Base-by-base conservation (phyloP, 441 rosid genomes). In the Erysimum pusillum region DNA sequence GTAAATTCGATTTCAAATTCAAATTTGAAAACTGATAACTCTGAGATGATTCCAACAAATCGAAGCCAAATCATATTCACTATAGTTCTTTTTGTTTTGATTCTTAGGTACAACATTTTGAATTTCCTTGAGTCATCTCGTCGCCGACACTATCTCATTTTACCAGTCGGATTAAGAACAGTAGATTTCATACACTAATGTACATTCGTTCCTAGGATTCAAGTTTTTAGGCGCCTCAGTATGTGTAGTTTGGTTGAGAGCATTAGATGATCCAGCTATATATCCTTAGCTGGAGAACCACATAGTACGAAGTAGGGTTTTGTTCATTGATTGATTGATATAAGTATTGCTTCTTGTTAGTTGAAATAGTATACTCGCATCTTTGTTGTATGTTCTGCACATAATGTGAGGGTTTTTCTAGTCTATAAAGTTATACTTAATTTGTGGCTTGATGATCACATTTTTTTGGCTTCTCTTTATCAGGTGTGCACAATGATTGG, bases 401-500 rank as follows among this genome's bases (percentile, higher is more conserved):
- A 34, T 42, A 7, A 11, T 7, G 9, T 49, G 38, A 34, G 6
- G 32, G n/a, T 11, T n/a, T 14, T 62, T 62, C 13, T 44, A 1
- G 38, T 38, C 10, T 25, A 9, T 52, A 6, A 38, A 32, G 34
- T 49, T n/a, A 49, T 63, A 22, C 9, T 71, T 28, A 9, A 42
- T 62, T 7, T 69, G 62, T 44, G 51, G 58, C 9, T 69, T 69
- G 60, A 63, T 76, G 75, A 25, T 58, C 42, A 52, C 11, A 7
- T 49, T 49, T 13, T 60, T 38, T 42, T 34, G 11, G 17, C 25
- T 74, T 13, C 60, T 67, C 17, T 60, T 15, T 60, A 34, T 60
- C 75, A 86, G 92, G 85, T 82, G 56, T 75, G 34, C 86, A 91
- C 78, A 61, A 95, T 95, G 99, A 89, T 96, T 76, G 99, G 98